Percentiles rank a stretch among this genome's conserved stretches.
Evolutionary conservation across 164 flowering plant species (phyloP).

Genomic region (Euptelea pleiosperma): DNA sequence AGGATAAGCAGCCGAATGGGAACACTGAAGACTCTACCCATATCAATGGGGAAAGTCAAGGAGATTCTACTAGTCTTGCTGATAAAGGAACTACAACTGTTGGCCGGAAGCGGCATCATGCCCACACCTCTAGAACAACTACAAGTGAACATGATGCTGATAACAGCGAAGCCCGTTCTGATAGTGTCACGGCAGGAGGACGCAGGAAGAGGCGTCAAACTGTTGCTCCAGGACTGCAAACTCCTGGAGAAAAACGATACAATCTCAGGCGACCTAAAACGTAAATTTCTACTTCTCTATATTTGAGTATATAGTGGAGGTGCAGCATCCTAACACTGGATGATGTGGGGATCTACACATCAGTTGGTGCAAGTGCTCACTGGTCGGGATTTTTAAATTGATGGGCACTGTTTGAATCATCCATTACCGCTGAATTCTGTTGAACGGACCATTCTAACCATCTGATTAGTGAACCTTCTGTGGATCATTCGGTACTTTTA

Average conservation of each 20-base stretch:
- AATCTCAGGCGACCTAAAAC: constrained; percentile 65
- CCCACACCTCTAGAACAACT: constrained; percentile 33
- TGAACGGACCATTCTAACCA: too few species aligned
- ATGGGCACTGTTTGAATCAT: too few species aligned
- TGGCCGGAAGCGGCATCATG: constrained; percentile 46
- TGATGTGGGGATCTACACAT: too few species aligned
- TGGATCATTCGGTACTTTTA: too few species aligned
- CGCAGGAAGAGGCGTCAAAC: constrained; percentile 59
- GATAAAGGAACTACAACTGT: constrained; percentile 21
- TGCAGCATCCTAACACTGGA: too few species aligned
- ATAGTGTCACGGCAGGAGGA: constrained; percentile 50
- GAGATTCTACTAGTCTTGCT: constrained; percentile 24
- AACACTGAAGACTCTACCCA: constrained; percentile 22
- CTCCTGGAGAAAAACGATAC: constrained; percentile 63
- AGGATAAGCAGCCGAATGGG: constrained; percentile 19
- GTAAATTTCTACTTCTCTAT: constrained; percentile 35
- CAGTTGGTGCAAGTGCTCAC: too few species aligned
- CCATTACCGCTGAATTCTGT: too few species aligned
- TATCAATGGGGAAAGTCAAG: constrained; percentile 30
- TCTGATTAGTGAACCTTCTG: too few species aligned
- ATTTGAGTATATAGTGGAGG: too few species aligned
- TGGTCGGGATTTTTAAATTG: too few species aligned
- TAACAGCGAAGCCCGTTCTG: constrained; percentile 59
- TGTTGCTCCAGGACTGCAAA: constrained; percentile 30
- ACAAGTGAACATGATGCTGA: constrained; percentile 51